phyloP scores from a whole-genome alignment of 2,329 filamentous ascomycete genomes.

The Clonostachys rhizophaga region DNA sequence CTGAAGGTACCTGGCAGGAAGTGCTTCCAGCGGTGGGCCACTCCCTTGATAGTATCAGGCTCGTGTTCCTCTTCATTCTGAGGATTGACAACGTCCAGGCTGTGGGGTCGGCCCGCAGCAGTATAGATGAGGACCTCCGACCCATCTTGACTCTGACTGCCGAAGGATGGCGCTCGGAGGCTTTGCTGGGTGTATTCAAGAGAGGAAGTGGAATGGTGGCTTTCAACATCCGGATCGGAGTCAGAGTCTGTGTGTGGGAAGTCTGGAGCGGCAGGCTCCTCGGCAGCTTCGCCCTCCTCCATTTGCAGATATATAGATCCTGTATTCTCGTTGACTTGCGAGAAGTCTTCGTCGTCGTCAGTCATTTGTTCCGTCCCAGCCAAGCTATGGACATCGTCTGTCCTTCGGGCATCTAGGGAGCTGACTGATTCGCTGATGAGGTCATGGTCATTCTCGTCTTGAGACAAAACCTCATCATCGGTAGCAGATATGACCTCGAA shows the following conservation, averaged over 20 bases:
- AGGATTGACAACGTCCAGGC: too few relatives aligned
- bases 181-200: constrained; percentile 45
- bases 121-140: too few relatives aligned
- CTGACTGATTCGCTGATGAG: constrained; percentile 43
- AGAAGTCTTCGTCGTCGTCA: constrained; percentile 21
- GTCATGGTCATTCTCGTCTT: constrained; percentile 34
- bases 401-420: constrained; percentile 41
- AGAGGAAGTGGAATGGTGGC: too few relatives aligned
- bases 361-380: constrained; percentile 37
- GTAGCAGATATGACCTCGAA: constrained; percentile 50
- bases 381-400: constrained; percentile 48
- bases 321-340: background rate
- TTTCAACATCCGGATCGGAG: background rate
- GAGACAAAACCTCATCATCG: constrained; percentile 2
- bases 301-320: background rate
- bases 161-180: constrained; percentile 28
- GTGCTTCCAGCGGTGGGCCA: too few relatives aligned
- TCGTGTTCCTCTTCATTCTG: too few relatives aligned
- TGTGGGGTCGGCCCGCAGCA: too few relatives aligned
- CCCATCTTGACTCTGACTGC: too few relatives aligned
- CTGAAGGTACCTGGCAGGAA: too few relatives aligned
- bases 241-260: background rate
- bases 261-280: background rate
- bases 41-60: too few relatives aligned
- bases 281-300: background rate